Evolutionary conservation across 306 rosid genomes (phyloP), one percentile per base, ranked within the genome.

Genomic region (Prunus campanulata): DNA sequence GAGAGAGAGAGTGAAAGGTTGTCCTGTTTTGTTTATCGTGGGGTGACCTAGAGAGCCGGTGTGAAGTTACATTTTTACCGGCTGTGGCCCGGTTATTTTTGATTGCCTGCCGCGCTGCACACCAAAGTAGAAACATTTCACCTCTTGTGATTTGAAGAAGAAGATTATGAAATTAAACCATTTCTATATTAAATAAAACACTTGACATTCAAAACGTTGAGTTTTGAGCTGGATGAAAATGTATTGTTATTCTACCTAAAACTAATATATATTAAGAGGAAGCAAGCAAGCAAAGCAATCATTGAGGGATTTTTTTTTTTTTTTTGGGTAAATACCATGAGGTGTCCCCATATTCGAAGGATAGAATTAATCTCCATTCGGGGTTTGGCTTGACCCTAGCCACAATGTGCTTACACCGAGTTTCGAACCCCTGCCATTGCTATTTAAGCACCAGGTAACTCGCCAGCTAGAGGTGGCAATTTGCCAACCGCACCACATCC

Each of bases 41-140:
- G 48, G 60, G 55, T 67, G 77, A 85, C 89, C 79, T 56, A 77
- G 4, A 83, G 73, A 78, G 84, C 81, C 77, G 74, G 81, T 79
- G 74, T 51, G 20, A 49, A 47, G 20, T 27, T 8, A 24, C 55
- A 20, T 75, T 71, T 39, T 76, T 70, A 81, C 89, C 68, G 75
- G 83, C 56, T 70, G 18, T 78, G 7, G 12, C 27, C 84, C 74
- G 79, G 80, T 85, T 65, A 2, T 3, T 8, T 35, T 22, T 16
- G 4, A 32, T 15, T 50, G 52, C 25, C 52, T 5, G 11, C 13
- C 19, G n/a, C 56, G 20, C 20, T 52, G 9, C 44, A 39, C 44
- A 39, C 44, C 44, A 39, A 39, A 39, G 44, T 39, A 7, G 44
- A 39, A 39, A 39, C 44, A 39, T 52, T 52, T n/a, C 19, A 52